Evolutionary conservation across 2,329 filamentous ascomycete genomes (phyloP).

Genomic region (Cladosporium austrohemisphaericum): DNA sequence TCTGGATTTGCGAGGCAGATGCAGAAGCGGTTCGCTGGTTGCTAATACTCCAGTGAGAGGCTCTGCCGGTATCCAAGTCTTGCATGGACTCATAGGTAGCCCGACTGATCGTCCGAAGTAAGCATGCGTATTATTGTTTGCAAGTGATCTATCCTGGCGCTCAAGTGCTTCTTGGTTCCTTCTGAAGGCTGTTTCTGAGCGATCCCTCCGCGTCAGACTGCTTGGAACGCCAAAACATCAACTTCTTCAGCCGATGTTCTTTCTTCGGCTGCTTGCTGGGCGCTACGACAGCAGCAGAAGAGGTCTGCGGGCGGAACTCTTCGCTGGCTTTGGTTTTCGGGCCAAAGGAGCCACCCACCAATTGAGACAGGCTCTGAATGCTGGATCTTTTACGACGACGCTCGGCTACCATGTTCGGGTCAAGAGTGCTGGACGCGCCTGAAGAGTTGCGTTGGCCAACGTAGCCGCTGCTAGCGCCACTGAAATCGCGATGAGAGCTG

Average conservation of each 20-base stretch:
- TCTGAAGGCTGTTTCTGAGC: too few relatives aligned
- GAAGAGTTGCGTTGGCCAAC: slow-evolving; percentile 37
- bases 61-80: too few relatives aligned
- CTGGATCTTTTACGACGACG: slow-evolving; percentile 71
- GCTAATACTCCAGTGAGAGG: too few relatives aligned
- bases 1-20: too few relatives aligned
- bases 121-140: too few relatives aligned
- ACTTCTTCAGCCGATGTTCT: slow-evolving; percentile 65
- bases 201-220: background rate
- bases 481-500: slow-evolving; percentile 32
- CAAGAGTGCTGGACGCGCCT: slow-evolving; percentile 39
- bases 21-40: too few relatives aligned
- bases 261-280: slow-evolving; percentile 52
- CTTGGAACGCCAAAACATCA: slow-evolving; percentile 72
- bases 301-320: slow-evolving; percentile 39
- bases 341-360: slow-evolving; percentile 71
- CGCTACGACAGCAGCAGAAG: slow-evolving; percentile 46
- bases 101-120: too few relatives aligned
- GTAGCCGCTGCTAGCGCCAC: slow-evolving; percentile 20
- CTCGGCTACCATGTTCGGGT: slow-evolving; percentile 31
- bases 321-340: slow-evolving; percentile 15
- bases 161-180: too few relatives aligned
- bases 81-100: too few relatives aligned
- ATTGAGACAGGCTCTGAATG: slow-evolving; percentile 69
- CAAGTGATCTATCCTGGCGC: too few relatives aligned